Conservation (phyloP, 495 filamentous ascomycete species). For the Aspergillus coremiiformis region DNA sequence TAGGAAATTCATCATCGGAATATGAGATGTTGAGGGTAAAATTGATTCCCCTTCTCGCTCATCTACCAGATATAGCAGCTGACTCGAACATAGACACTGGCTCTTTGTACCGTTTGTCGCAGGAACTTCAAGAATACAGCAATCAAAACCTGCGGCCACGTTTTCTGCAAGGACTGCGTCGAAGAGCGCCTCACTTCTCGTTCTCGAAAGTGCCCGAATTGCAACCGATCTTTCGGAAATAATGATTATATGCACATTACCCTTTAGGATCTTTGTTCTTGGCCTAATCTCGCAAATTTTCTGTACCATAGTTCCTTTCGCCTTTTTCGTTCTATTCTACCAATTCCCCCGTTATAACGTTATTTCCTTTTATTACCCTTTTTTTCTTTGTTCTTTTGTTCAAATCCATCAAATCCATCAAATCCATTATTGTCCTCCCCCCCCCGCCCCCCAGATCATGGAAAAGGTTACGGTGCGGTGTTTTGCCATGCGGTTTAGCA, state of each 20-base stretch:
- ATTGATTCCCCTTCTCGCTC: constrained; percentile 5
- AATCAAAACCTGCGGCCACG: constrained; percentile 90
- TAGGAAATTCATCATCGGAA: constrained; percentile 71
- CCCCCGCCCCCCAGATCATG: constrained; percentile 24
- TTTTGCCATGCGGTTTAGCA: constrained; percentile 34
- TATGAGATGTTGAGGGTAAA: constrained; percentile 78
- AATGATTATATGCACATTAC: constrained; percentile 72
- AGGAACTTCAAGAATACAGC: constrained; percentile 88
- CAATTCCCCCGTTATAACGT: constrained; percentile 8
- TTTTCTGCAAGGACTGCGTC: constrained; percentile 86
- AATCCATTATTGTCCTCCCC: constrained; percentile 7
- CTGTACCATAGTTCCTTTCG: constrained; percentile 34
- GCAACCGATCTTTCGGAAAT: constrained; percentile 79
- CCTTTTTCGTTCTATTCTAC: not conserved
- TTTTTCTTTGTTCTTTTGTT: constrained; percentile 9
- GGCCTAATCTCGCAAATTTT: constrained; percentile 13
- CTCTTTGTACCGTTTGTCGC: constrained; percentile 83
- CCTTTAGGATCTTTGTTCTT: constrained; percentile 23
- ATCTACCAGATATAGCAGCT: not conserved
- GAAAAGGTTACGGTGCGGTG: constrained; percentile 38
- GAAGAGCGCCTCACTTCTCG: constrained; percentile 79
- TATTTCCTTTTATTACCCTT: constrained; percentile 8
- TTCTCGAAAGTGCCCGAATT: constrained; percentile 90
- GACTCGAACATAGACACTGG: constrained; percentile 54
- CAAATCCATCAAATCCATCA: constrained; percentile 9